Base-by-base conservation (phyloP, 1,139 yeast species). In the Yamadazyma friedrichii region DNA sequence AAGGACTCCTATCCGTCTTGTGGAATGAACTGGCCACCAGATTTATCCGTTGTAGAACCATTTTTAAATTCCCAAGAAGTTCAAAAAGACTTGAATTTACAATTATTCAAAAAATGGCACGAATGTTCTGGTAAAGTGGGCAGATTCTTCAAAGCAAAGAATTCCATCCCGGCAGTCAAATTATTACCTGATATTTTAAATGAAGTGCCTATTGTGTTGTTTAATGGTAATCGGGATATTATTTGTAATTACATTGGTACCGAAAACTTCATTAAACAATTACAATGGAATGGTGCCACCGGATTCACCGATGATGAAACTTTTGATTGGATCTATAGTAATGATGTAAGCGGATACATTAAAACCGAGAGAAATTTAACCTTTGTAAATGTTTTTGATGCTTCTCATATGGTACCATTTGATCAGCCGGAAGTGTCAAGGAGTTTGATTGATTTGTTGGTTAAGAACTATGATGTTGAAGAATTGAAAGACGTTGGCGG, bases 401-500 rank as follows among this genome's bases (percentile, higher is more conserved):
- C 96, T 0, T 84, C 95, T 4, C 98, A 93, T 58, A 93, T 93
- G 99, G 95, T 91, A 16, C 96, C 98, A 1, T 85, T 80, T 53
- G 98, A 93, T 57, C 64, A 78, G 41, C 88, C 95, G 1, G 79
- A 74, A 35, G 70, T 78, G 26, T 76, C 91, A 8, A 70, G 89
- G 50, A 88, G 91, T 25, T 67, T 93, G 38, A 64, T 84, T 33
- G 91, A 84, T 54, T 46, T 78, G 16, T 55, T 73, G 25, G 55
- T 65, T 9, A 64, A 66, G 2, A 65, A 72, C 40, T 67, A 49
- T 44, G 70, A 62, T 43, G 52, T 48, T 9, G 13, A 42, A 13
- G 42, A 37, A 22, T 24, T 28, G 13, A 51, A 47, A 2, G 50
- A 47, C 3, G 55, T 51, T 25, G 45, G 45, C 32, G 56, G 53